A percentile compares a stretch with the other conserved stretches of the same genome.
These are phyloP conservation scores for Hypomyces rosellus DNA, from an alignment of 2,329 filamentous ascomycete genomes.

Conservation along the genomic window DNA sequence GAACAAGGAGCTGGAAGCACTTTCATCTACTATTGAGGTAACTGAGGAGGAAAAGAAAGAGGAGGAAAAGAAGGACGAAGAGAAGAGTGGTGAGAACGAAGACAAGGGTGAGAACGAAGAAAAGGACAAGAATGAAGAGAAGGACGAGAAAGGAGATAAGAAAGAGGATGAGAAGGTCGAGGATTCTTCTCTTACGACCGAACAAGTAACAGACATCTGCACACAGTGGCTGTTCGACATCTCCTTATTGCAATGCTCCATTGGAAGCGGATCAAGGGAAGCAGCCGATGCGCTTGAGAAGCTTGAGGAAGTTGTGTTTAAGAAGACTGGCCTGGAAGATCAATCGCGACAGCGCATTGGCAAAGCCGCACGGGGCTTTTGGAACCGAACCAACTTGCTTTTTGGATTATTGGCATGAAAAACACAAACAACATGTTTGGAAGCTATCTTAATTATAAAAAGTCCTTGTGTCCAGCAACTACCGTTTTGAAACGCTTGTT, in stretches of 20 bases:
- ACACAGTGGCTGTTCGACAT: conserved; percentile 59
- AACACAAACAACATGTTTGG: neutral
- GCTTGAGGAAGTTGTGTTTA: conserved; percentile 41
- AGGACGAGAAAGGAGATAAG: conserved; percentile 4
- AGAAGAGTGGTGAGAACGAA: conserved; percentile 6
- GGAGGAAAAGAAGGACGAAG: conserved; percentile 6
- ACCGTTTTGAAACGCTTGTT: too few relatives aligned
- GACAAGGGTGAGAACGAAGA: conserved; percentile 11
- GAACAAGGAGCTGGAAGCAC: conserved; percentile 35
- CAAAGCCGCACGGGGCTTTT: conserved; percentile 68
- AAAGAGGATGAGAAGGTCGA: conserved; percentile 6
- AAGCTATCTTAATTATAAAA: neutral
- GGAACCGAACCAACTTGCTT: conserved; percentile 72
- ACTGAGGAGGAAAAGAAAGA: conserved; percentile 13
- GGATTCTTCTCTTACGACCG: conserved; percentile 5
- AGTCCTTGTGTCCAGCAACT: too few relatives aligned
- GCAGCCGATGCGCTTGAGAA: conserved; percentile 30
- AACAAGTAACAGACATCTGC: conserved; percentile 40
- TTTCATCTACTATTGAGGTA: conserved; percentile 10
- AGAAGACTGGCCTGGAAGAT: conserved; percentile 43
- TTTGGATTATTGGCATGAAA: conserved; percentile 64
- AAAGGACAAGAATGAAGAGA: conserved; percentile 10
- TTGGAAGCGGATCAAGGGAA: conserved; percentile 26
- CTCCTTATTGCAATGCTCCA: conserved; percentile 40
- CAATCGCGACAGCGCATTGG: conserved; percentile 46